Conservation (phyloP, 169 alveolate species). For the Pseudocohnilembus persalinus region DNA sequence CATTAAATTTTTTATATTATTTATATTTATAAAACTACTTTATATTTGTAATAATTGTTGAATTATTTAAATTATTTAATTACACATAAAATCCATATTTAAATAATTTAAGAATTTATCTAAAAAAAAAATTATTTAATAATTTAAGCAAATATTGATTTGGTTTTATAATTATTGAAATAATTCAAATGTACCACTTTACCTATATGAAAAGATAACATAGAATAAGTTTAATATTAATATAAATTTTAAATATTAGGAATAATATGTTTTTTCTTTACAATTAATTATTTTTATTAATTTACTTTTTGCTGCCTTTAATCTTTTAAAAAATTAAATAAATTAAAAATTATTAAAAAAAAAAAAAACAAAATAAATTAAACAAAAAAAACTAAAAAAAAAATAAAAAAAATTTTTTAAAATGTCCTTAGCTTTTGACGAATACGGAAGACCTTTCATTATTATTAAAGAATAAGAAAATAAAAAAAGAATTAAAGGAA, state of each 20-base stretch:
- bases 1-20: too few species aligned
- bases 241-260: not conserved
- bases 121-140: too few species aligned
- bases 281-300: too few species aligned
- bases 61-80: too few species aligned
- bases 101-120: too few species aligned
- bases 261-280: not conserved
- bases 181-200: not conserved
- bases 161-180: too few species aligned
- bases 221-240: not conserved
- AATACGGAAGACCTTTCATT: constrained; percentile 98
- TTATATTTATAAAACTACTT: too few species aligned
- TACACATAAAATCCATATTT: too few species aligned
- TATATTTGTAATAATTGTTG: too few species aligned
- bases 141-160: not conserved
- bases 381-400: not conserved
- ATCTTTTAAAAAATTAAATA: not conserved
- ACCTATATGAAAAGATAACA: not conserved
- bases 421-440: constrained; percentile 95
- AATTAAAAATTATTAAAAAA: not conserved
- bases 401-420: not conserved
- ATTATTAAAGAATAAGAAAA: constrained; percentile 95
- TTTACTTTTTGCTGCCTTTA: not conserved
- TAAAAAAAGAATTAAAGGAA: constrained; percentile 96
- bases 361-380: not conserved